Conservation (phyloP, 495 filamentous ascomycete species). For the Penicillium canariense region DNA sequence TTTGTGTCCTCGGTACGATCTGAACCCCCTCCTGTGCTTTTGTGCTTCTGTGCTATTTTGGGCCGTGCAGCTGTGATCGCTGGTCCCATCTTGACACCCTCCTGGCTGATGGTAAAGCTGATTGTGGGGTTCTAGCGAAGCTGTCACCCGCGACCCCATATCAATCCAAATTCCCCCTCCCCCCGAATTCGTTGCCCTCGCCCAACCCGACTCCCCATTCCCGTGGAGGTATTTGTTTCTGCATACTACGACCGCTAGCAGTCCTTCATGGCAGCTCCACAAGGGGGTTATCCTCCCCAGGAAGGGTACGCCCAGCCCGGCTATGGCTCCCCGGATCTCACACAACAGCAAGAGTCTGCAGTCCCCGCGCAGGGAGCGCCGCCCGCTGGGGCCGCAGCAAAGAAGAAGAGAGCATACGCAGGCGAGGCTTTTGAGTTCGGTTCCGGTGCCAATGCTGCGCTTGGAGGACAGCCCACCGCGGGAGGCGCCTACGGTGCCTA, state of each 20-base stretch:
- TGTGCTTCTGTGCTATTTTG: not conserved
- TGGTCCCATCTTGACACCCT: not conserved
- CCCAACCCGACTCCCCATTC: slow-evolving; percentile 9
- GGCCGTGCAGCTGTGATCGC: slow-evolving; percentile 1
- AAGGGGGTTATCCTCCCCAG: slow-evolving; percentile 62
- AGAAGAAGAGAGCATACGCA: slow-evolving; percentile 91
- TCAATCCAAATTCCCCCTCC: slow-evolving; percentile 11
- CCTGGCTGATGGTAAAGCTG: slow-evolving; percentile 15
- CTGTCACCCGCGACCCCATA: slow-evolving; percentile 28
- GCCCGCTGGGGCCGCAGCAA: slow-evolving; percentile 49
- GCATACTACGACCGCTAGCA: slow-evolving; percentile 12
- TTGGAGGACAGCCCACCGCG: slow-evolving; percentile 55
- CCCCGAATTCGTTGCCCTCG: slow-evolving; percentile 3
- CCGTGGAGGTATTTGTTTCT: slow-evolving; percentile 4
- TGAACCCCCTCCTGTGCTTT: not conserved
- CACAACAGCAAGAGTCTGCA: slow-evolving; percentile 36
- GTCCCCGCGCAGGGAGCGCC: slow-evolving; percentile 29
- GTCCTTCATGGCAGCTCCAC: slow-evolving; percentile 54
- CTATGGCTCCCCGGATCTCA: slow-evolving; percentile 37
- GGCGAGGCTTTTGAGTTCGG: slow-evolving; percentile 93
- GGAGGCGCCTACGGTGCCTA: slow-evolving; percentile 60
- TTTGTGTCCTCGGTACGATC: slow-evolving; percentile 10
- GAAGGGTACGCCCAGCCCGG: slow-evolving; percentile 54
- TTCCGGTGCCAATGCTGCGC: slow-evolving; percentile 78
- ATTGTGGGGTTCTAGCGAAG: slow-evolving; percentile 34